A percentile compares a stretch with the other conserved stretches of the same genome.
Evolutionary conservation across 2,329 filamentous ascomycete species (phyloP).

Genomic region (Pseudocercospora musae): DNA sequence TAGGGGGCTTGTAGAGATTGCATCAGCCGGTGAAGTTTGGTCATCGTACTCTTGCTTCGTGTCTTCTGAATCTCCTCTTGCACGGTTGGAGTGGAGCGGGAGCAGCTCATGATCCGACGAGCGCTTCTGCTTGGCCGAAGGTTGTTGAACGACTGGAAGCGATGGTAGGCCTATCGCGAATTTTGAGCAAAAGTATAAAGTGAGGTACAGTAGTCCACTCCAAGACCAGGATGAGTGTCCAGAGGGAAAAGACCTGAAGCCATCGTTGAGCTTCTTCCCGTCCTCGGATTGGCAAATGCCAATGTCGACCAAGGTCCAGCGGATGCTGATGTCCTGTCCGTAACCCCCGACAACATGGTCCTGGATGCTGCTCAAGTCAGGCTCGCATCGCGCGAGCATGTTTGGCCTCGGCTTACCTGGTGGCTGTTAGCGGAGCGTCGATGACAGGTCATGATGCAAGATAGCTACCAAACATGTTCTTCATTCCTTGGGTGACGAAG

Average conservation of each 20-base stretch:
- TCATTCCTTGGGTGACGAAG: slow-evolving; percentile 81
- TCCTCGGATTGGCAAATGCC: slow-evolving; percentile 71
- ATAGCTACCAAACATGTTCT: slow-evolving; percentile 59
- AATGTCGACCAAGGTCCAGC: slow-evolving; percentile 69
- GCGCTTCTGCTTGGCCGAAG: slow-evolving; percentile 35
- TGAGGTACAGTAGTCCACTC: slow-evolving; percentile 78
- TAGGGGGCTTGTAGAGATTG: slow-evolving; percentile 38
- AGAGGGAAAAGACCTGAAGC: slow-evolving; percentile 80
- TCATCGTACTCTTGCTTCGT: slow-evolving; percentile 12
- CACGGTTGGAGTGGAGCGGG: slow-evolving; percentile 27
- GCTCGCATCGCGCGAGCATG: slow-evolving; percentile 67
- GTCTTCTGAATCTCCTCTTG: slow-evolving; percentile 14
- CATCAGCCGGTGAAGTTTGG: slow-evolving; percentile 11
- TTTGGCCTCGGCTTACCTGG: slow-evolving; percentile 58
- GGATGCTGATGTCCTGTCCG: slow-evolving; percentile 48
- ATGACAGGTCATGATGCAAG: not conserved
- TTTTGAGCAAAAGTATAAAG: slow-evolving; percentile 81
- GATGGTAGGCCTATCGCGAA: slow-evolving; percentile 72
- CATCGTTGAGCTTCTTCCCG: slow-evolving; percentile 63
- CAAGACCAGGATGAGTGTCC: slow-evolving; percentile 73
- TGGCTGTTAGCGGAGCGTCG: not conserved
- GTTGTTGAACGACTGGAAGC: slow-evolving; percentile 45
- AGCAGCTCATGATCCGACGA: slow-evolving; percentile 24
- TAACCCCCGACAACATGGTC: slow-evolving; percentile 63
- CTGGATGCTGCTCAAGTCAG: slow-evolving; percentile 63